Conservation (phyloP, 768 basidiomycete genomes). For the Russula brevipes region DNA sequence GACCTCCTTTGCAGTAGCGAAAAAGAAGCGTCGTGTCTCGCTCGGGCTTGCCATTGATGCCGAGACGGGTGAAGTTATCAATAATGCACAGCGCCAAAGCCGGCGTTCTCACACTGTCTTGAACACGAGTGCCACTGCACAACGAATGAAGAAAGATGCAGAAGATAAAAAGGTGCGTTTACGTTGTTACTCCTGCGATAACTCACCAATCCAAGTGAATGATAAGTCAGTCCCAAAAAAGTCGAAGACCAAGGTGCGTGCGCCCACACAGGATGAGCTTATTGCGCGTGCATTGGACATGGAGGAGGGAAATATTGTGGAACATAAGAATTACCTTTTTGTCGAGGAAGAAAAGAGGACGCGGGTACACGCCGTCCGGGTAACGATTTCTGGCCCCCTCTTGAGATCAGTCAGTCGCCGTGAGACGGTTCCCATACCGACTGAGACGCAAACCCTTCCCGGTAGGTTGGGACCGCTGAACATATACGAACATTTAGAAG, state of each 20-base stretch:
- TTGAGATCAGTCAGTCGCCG: slow-evolving; percentile 64
- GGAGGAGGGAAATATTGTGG: slow-evolving; percentile 77
- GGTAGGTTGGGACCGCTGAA: slow-evolving; percentile 20
- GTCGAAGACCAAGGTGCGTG: slow-evolving; percentile 45
- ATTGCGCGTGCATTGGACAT: slow-evolving; percentile 79
- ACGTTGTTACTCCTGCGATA: neutral
- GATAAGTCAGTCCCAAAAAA: slow-evolving; percentile 52
- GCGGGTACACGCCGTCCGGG: slow-evolving; percentile 56
- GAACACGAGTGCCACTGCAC: slow-evolving; percentile 63
- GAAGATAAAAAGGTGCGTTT: slow-evolving; percentile 53
- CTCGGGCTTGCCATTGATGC: slow-evolving; percentile 51
- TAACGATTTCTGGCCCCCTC: slow-evolving; percentile 58
- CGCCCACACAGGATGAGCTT: slow-evolving; percentile 75
- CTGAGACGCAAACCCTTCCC: slow-evolving; percentile 34
- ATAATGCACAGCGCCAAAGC: slow-evolving; percentile 47
- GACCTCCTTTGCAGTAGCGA: slow-evolving; percentile 28
- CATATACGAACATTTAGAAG: no score
- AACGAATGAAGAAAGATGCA: slow-evolving; percentile 56
- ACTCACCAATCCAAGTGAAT: slow-evolving; percentile 24
- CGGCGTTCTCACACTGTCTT: slow-evolving; percentile 63
- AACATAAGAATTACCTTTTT: slow-evolving; percentile 73
- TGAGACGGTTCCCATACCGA: slow-evolving; percentile 49
- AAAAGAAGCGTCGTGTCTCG: slow-evolving; percentile 47
- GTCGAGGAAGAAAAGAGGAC: slow-evolving; percentile 79
- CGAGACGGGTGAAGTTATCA: slow-evolving; percentile 56